Evolutionary conservation across 192 early-diverging fungal genomes (phyloP).

Genomic region (Mortierella alpina): DNA sequence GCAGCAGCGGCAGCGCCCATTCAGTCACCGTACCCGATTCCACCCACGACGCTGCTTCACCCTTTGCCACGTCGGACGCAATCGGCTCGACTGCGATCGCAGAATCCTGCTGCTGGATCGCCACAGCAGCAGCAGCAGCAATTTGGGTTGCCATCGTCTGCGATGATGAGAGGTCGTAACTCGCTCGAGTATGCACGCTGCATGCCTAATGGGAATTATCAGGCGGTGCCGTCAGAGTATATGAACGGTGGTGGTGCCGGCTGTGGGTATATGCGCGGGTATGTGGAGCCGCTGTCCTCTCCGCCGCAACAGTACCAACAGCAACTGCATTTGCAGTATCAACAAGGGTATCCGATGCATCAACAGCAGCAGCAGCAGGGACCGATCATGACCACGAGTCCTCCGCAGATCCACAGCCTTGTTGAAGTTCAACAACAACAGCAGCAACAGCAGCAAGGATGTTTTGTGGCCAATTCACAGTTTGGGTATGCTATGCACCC

Average conservation of each 20-base stretch:
- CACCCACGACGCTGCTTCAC: slow-evolving; percentile 28
- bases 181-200: not conserved
- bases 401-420: not conserved
- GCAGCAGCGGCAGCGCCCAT: too few relatives aligned
- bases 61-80: slow-evolving; percentile 32
- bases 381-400: not conserved
- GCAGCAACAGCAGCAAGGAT: slow-evolving; percentile 23
- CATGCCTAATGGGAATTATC: slow-evolving; percentile 16
- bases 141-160: not conserved
- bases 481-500: slow-evolving; percentile 22
- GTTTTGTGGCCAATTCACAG: slow-evolving; percentile 5
- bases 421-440: not conserved
- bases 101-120: not conserved
- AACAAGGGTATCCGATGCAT: not conserved
- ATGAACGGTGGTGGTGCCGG: not conserved
- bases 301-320: slow-evolving; percentile 1
- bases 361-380: slow-evolving; percentile 12
- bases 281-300: not conserved
- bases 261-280: slow-evolving; percentile 23
- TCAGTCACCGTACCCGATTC: slow-evolving; percentile 32
- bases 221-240: slow-evolving; percentile 2
- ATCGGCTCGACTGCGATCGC: slow-evolving; percentile 8
- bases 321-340: not conserved
- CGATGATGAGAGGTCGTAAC: not conserved
- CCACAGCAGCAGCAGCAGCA: slow-evolving; percentile 3